Evolutionary conservation across 345 rosid species (phyloP).

Genomic region (Eucalyptus globulus): DNA sequence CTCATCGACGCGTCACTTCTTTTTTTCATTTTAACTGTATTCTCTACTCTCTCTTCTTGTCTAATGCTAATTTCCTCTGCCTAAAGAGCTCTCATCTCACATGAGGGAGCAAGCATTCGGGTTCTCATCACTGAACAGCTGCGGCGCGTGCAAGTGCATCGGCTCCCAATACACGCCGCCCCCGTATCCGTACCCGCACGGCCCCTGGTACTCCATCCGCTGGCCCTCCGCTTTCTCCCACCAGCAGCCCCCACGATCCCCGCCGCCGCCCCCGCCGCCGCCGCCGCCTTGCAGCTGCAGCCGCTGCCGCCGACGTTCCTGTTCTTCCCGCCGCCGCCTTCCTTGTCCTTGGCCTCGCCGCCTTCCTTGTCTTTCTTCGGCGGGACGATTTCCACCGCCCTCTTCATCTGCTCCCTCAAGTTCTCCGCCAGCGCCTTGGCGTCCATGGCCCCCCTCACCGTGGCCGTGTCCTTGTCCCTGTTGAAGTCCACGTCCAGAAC

Average conservation of each 20-base stretch:
- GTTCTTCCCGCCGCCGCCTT: not conserved
- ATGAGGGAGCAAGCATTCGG: constrained; percentile 11
- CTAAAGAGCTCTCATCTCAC: not conserved
- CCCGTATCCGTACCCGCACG: not conserved
- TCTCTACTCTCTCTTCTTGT: not conserved
- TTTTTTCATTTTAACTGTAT: too few relatives aligned
- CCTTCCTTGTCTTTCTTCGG: constrained; percentile 16
- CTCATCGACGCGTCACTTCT: not conserved
- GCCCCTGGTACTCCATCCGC: not conserved
- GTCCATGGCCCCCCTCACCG: constrained; percentile 36
- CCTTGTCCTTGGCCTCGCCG: not conserved
- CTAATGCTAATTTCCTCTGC: not conserved
- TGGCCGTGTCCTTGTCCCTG: constrained; percentile 23
- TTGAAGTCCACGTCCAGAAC: constrained; percentile 12
- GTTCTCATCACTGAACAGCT: constrained; percentile 10
- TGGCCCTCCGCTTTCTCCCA: not conserved
- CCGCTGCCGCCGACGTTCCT: not conserved
- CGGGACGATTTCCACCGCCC: constrained; percentile 22
- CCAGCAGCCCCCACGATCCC: not conserved
- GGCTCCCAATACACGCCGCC: not conserved
- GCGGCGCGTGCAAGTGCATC: not conserved
- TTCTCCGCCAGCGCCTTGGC: constrained; percentile 13
- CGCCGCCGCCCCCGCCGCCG: not conserved
- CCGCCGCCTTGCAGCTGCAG: not conserved
- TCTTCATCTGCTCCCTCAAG: constrained; percentile 18